Evolutionary conservation across 164 flowering plant species (phyloP), one percentile per base, ranked within the genome.

Genomic region (Annona cherimola): DNA sequence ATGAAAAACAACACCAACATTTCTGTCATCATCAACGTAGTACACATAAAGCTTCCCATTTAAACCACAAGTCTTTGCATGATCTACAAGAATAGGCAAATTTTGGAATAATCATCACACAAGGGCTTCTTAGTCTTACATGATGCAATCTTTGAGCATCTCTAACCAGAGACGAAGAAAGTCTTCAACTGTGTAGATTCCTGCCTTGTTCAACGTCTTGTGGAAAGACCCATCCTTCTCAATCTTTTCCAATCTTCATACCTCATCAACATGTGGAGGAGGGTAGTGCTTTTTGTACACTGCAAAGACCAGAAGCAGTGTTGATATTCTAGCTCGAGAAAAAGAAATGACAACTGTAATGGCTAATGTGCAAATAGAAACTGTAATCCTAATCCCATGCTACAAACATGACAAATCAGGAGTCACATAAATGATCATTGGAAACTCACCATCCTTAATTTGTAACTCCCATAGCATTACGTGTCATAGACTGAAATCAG

Each of bases 221-320:
- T 91, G 98, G 70, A 93, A 93, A 18, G 96, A 83, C 8, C 99
- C 99, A 79, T 95, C 99, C 79, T 93, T 95, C 7, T 94, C 98
- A 75, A 95, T 93, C 84, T 93, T 95, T 82, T 91, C 94, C 84
- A 95, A 70, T 79, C 99, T 88, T 97, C 98, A 95, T 26, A 95
- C 98, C 39, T 93, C 97, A 81, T 95, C 98, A 67, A 63, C 71
- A 19, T 88, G 71, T 64, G 92, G 88, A 74, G 99, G 99, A 63
- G 99, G 99, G 75, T 93, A 90, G 77, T 93, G 98, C 75, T 95
- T 95, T 83, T 95, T 95, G 83, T 93, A 93, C 66, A 91, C 99
- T 93, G 86, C 35, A 70, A 68, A 76, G 61, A 16, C 72, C 54
- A 20, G 42, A 74, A 63, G 55, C 14, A 50, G 57, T 16, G 14